Evolutionary conservation across 176 grass and related monocot species (phyloP).

Genomic region (Triticum urartu): DNA sequence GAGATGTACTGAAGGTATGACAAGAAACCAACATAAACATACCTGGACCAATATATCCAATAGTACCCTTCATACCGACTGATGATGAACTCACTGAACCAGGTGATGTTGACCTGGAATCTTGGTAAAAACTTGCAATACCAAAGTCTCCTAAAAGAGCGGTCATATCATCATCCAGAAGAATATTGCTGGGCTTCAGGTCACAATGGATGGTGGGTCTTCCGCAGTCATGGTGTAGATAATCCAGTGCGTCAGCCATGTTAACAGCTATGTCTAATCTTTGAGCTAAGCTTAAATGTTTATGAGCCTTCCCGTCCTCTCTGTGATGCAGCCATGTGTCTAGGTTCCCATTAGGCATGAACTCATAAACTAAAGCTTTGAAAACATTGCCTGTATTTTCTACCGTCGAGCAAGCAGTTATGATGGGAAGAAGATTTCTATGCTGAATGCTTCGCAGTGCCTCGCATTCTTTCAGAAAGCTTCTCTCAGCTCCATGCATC

Average conservation of each 20-base stretch:
- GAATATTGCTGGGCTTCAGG: slow-evolving; percentile 42
- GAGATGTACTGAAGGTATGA: not conserved
- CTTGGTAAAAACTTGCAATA: slow-evolving; percentile 26
- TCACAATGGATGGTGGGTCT: slow-evolving; percentile 38
- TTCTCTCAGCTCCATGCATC: too few species aligned
- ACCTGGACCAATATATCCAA: slow-evolving; percentile 44
- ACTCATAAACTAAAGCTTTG: slow-evolving; percentile 50
- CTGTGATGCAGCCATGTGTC: slow-evolving; percentile 46
- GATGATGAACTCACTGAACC: not conserved
- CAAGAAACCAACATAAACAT: too few species aligned
- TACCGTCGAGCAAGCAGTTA: not conserved
- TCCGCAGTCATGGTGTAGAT: slow-evolving; percentile 32
- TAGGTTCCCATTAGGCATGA: slow-evolving; percentile 56
- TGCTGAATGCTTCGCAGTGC: too few species aligned
- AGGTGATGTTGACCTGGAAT: not conserved
- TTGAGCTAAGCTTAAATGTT: slow-evolving; percentile 22
- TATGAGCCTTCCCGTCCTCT: not conserved
- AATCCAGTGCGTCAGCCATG: slow-evolving; percentile 35
- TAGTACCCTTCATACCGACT: slow-evolving; percentile 31
- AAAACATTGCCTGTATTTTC: slow-evolving; percentile 18
- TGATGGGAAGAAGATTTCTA: too few species aligned
- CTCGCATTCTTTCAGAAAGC: too few species aligned
- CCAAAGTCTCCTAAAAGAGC: slow-evolving; percentile 54
- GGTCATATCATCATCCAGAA: slow-evolving; percentile 39
- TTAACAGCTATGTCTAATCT: slow-evolving; percentile 16